Conservation (phyloP, 2,329 filamentous ascomycete genomes). For the Zymoseptoria pseudotritici region DNA sequence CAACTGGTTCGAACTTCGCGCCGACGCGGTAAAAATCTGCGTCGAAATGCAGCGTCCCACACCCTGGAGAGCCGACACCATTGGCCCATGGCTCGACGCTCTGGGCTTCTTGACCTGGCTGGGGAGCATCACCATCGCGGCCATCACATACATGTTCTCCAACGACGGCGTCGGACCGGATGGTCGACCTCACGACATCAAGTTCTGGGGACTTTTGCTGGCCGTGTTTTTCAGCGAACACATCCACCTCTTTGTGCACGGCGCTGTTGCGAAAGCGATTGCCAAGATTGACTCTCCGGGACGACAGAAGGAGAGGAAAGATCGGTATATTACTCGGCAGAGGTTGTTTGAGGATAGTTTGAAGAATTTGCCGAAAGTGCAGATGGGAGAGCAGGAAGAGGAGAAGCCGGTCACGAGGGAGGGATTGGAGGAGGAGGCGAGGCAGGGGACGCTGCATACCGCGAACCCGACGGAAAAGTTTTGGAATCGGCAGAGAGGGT, state of each 20-base stretch:
- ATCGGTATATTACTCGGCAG: constrained; percentile 74
- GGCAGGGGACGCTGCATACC: constrained; percentile 33
- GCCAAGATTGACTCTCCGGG: constrained; percentile 78
- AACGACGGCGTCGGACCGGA: constrained; percentile 57
- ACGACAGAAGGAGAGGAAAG: constrained; percentile 73
- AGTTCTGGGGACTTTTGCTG: constrained; percentile 71
- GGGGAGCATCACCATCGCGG: constrained; percentile 78
- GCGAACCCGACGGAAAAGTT: constrained; percentile 43
- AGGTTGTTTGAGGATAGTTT: constrained; percentile 68
- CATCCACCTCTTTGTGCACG: constrained; percentile 71
- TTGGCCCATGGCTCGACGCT: constrained; percentile 83
- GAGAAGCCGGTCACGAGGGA: constrained; percentile 56
- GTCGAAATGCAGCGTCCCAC: constrained; percentile 81
- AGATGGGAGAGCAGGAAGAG: constrained; percentile 40
- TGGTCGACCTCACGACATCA: constrained; percentile 62
- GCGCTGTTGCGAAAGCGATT: constrained; percentile 64
- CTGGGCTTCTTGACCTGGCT: constrained; percentile 90
- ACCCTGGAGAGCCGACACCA: constrained; percentile 84
- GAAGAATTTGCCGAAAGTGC: constrained; percentile 41
- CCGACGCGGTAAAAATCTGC: constrained; percentile 91
- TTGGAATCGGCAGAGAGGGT: constrained; percentile 45
- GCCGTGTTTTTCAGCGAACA: constrained; percentile 83
- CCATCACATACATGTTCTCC: constrained; percentile 83
- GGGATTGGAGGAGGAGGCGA: constrained; percentile 54
- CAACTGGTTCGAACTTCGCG: constrained; percentile 91